Base-by-base conservation (phyloP, 1,284 basidiomycete genomes). In the Rhodotorula sp. region DNA sequence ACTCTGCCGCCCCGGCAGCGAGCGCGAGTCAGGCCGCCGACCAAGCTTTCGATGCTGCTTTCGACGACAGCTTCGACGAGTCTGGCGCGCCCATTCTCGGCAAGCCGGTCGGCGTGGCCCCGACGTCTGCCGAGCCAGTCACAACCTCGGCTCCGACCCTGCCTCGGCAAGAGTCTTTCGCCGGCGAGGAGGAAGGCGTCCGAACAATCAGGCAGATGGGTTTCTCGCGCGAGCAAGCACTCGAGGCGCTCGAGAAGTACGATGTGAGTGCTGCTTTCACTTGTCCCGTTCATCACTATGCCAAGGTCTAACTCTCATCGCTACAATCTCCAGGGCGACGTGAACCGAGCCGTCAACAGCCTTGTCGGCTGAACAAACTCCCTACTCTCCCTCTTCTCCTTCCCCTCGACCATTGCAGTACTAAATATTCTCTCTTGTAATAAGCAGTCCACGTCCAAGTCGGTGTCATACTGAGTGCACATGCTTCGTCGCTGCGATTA, bases 141-240 rank as follows among this genome's bases (percentile, higher is more conserved):
- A 23, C 51, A 34, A n/a, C 46, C 52, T 56, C 64, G 31, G 8
- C 43, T 10, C 31, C 58, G 4, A 46, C 57, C 12, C 26, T 56
- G 18, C 61, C 46, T n/a, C 56, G 43, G 18, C 20, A 21, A 5
- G 60, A 62, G 14, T 76, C 70, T 5, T 43, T 57, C 10, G 88
- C 88, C 46, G 90, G 91, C 72, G 91, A 93, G 74, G 87, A 89
- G 23, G 88, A 89, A 74, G 83, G 87, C 0, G 90, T 93, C 48
- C 92, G 90, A 79, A 88, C 89, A 77, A 83, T 93, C 58, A 87
- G 86, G 62, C 86, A 85, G 46, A 93, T 93, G 91, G 91, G 92
- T 52, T 93, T 93, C 84, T 88, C 86, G 76, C 87, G 91, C 62
- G 81, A 84, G n/a, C 88, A 92, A 80, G 90, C 90, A 0, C 85